Evolutionary conservation across 2,329 filamentous ascomycete species (phyloP).

Genomic region (Pseudonectria buxi): DNA sequence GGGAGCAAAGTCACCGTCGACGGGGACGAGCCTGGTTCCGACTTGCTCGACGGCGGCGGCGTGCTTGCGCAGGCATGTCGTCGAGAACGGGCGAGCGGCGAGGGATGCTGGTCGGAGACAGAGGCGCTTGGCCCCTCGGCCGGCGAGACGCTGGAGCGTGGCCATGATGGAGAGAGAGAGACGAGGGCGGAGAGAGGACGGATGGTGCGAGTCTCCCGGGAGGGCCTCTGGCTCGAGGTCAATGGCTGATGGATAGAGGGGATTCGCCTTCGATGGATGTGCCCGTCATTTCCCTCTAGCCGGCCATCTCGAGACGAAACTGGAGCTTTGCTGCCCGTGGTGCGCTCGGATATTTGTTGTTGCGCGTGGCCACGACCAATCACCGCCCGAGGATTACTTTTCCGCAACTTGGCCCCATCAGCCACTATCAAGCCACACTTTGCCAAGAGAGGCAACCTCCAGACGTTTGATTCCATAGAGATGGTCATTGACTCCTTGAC

Average conservation of each 20-base stretch:
- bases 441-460: no score
- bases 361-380: constrained; percentile 26
- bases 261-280: constrained; percentile 25
- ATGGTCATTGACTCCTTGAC: no score
- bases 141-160: constrained; percentile 65
- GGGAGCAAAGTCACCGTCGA: constrained; percentile 57
- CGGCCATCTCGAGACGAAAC: constrained; percentile 21
- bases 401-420: constrained; percentile 3
- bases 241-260: constrained; percentile 27
- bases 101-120: constrained; percentile 43
- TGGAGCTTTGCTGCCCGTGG: constrained; percentile 25
- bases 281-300: constrained; percentile 26
- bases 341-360: constrained; percentile 28
- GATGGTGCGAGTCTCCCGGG: constrained; percentile 23
- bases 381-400: constrained; percentile 21
- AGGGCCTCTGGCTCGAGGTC: constrained; percentile 31
- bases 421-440: no score
- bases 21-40: constrained; percentile 57
- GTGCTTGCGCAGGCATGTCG: constrained; percentile 55
- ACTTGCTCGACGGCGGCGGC: constrained; percentile 42
- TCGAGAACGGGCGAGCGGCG: constrained; percentile 56
- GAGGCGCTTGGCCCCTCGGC: constrained; percentile 62
- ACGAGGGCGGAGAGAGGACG: constrained; percentile 22
- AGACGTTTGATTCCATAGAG: no score
- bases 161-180: constrained; percentile 47